Base-by-base conservation (phyloP, 441 rosid genomes). In the Gossypium lobatum region DNA sequence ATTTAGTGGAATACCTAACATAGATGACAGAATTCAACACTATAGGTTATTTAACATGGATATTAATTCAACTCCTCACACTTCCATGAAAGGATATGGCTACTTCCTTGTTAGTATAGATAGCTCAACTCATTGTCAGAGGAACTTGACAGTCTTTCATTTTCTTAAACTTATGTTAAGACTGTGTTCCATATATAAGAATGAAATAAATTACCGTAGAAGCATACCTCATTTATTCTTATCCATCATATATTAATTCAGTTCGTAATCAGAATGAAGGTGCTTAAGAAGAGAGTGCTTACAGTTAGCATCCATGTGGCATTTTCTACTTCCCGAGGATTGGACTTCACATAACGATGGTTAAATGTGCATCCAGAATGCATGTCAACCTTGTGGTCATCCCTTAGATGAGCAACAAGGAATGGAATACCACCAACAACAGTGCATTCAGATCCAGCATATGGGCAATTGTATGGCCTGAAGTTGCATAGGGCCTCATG, bases 251-350 rank as follows among this genome's bases (percentile, higher is more conserved):
- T 50, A 50, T 46, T 28, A 4, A 8, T 52, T 48, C 26, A 52
- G 18, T 9, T 68, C 60, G 9, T 52, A 50, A 52, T 52, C 39
- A 16, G 26, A 53, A 52, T 9, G 17, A 11, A 45, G 28, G 6
- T 7, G 18, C 57, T 57, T 21, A 20, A 42, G 52, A 69, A 74
- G 55, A 2, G 5, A 18, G 54, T 18, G 76, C 95, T 85, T 87
- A 95, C 99, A 68, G 98, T 95, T 77, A 95, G 77, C 99, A 95
- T 95, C 99, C 98, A 93, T 6, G 97, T 95, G n/a, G 99, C 99
- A 37, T 95, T 95, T 82, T 95, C 96, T 50, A 93, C 99, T 89
- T 93, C 98, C 52, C 93, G 93, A 16, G 99, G 98, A 87, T 95
- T 93, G 57, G 98, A 93, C 74, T 93, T 95, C 70, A 95, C 98